These are phyloP conservation scores for Berkeleyomyces rouxiae DNA, from an alignment of 2,329 filamentous ascomycete species.

Conservation along the genomic window DNA sequence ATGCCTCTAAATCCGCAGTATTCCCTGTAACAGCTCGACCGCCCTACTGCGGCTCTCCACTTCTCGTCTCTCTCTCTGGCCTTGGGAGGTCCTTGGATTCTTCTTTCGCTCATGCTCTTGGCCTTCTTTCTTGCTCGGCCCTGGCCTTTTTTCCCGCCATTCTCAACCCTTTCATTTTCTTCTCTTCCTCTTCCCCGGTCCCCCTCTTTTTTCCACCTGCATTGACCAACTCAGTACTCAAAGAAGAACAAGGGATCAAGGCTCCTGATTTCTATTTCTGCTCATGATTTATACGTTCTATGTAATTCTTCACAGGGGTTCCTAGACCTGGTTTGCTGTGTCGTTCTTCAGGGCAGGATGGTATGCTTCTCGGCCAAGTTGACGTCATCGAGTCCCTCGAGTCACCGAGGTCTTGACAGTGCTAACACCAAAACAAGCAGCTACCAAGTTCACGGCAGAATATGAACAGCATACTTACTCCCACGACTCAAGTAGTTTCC, in stretches of 20 bases:
- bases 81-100: not conserved
- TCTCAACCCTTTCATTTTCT: not conserved
- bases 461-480: too few species aligned
- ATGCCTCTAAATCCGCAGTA: constrained; percentile 11
- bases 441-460: not conserved
- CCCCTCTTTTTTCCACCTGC: not conserved
- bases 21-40: not conserved
- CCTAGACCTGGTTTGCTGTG: not conserved
- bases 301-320: not conserved
- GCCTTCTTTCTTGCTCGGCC: not conserved
- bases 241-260: not conserved
- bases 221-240: not conserved
- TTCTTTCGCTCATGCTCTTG: too few species aligned
- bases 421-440: not conserved
- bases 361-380: not conserved
- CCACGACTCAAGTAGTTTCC: too few species aligned
- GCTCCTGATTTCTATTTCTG: not conserved
- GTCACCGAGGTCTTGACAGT: not conserved
- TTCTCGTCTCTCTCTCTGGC: not conserved
- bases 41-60: not conserved
- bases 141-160: not conserved
- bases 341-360: not conserved
- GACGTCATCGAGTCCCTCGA: not conserved
- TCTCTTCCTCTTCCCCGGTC: not conserved
- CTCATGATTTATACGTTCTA: not conserved